Evolutionary conservation across 2,329 filamentous ascomycete genomes (phyloP).

Genomic region (Claviceps fusiformis): DNA sequence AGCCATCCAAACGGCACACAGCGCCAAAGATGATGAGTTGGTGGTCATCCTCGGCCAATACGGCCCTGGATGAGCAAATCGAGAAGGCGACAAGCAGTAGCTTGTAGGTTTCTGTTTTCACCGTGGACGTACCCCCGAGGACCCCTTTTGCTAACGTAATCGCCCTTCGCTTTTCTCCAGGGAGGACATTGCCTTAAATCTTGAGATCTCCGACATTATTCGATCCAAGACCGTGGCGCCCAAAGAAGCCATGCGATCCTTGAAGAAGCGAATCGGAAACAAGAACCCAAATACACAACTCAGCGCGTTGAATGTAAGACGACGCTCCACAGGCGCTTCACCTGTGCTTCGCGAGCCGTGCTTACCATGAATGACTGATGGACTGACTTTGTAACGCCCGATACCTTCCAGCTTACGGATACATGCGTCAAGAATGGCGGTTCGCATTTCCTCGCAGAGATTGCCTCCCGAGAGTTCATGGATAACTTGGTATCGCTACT

Average conservation of each 20-base stretch:
- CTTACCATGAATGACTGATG: background rate
- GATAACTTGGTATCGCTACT: conserved; percentile 88
- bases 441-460: conserved; percentile 85
- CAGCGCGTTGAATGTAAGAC: conserved; percentile 71
- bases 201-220: conserved; percentile 96
- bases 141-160: conserved; percentile 4
- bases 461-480: conserved; percentile 95
- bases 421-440: conserved; percentile 98
- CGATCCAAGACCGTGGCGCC: conserved; percentile 94
- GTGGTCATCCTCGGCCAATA: conserved; percentile 87
- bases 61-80: conserved; percentile 91
- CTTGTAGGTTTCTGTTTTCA: conserved; percentile 44
- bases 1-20: background rate
- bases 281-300: conserved; percentile 97
- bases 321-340: background rate
- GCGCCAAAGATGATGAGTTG: conserved; percentile 62
- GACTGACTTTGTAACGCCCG: background rate
- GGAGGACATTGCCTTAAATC: conserved; percentile 91
- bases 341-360: background rate
- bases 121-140: background rate
- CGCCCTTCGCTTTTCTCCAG: conserved; percentile 27
- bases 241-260: conserved; percentile 92
- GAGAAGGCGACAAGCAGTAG: conserved; percentile 91
- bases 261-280: conserved; percentile 89
- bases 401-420: conserved; percentile 63